Conservation (phyloP, 495 filamentous ascomycete species). For the Penicillium antarcticum region DNA sequence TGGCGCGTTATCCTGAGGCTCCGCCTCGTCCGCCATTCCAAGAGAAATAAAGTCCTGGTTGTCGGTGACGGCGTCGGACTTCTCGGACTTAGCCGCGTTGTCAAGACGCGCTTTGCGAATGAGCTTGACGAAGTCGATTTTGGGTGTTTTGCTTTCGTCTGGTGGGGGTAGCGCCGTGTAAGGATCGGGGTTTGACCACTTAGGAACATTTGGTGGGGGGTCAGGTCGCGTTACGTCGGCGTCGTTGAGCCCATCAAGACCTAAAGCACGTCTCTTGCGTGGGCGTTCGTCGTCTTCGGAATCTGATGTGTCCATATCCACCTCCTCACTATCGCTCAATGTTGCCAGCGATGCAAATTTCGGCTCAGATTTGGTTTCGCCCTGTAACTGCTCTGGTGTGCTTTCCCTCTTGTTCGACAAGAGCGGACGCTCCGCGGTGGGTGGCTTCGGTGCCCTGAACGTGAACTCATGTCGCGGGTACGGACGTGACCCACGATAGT, state of each 20-base stretch:
- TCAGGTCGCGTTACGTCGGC: slow-evolving; percentile 19
- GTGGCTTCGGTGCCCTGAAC: slow-evolving; percentile 38
- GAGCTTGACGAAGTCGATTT: slow-evolving; percentile 79
- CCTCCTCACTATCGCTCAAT: slow-evolving; percentile 70
- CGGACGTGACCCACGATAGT: slow-evolving; percentile 23
- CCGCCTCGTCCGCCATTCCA: slow-evolving; percentile 54
- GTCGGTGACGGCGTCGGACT: slow-evolving; percentile 52
- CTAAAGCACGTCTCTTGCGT: slow-evolving; percentile 48
- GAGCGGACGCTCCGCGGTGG: slow-evolving; percentile 46
- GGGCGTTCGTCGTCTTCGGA: slow-evolving; percentile 45
- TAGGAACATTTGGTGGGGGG: slow-evolving; percentile 47
- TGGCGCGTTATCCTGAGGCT: slow-evolving; percentile 23
- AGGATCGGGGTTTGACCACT: slow-evolving; percentile 93
- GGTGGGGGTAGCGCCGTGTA: slow-evolving; percentile 79
- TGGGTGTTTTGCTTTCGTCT: slow-evolving; percentile 54
- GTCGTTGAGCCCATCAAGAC: slow-evolving; percentile 40
- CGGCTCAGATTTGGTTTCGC: slow-evolving; percentile 23
- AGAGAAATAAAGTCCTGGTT: slow-evolving; percentile 85
- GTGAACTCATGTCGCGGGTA: slow-evolving; percentile 38
- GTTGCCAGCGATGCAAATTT: slow-evolving; percentile 53
- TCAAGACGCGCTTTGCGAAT: slow-evolving; percentile 78
- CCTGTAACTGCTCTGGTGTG: slow-evolving; percentile 36
- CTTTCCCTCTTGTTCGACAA: slow-evolving; percentile 33
- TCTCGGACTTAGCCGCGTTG: slow-evolving; percentile 29
- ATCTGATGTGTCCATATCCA: slow-evolving; percentile 59